Evolutionary conservation across 495 filamentous ascomycete genomes (phyloP).

Genomic region (Trichoderma parareesei): DNA sequence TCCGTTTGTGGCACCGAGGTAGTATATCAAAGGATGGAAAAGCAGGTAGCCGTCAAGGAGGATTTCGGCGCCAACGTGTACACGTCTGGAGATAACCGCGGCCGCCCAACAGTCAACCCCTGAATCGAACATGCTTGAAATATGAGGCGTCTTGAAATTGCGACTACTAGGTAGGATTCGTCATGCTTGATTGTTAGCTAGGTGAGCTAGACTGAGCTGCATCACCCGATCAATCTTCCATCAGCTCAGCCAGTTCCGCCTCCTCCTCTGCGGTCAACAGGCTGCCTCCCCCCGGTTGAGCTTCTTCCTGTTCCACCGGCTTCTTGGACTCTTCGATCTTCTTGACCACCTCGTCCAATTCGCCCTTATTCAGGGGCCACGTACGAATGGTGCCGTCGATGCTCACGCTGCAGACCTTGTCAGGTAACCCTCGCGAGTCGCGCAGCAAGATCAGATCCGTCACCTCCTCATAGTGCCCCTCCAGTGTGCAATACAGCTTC

Average conservation of each 20-base stretch:
- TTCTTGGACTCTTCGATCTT: conserved; percentile 43
- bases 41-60: not conserved
- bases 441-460: conserved; percentile 64
- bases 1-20: not conserved
- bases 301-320: conserved; percentile 31
- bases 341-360: conserved; percentile 51
- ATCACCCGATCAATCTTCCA: conserved; percentile 61
- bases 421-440: conserved; percentile 23
- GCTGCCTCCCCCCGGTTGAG: conserved; percentile 29
- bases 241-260: conserved; percentile 75
- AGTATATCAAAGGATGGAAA: not conserved
- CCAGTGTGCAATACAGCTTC: conserved; percentile 64
- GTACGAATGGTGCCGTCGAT: conserved; percentile 83
- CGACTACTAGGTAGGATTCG: not conserved
- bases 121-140: not conserved
- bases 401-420: conserved; percentile 63
- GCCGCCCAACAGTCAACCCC: not conserved
- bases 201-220: not conserved
- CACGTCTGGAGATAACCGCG: not conserved
- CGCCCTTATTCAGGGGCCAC: conserved; percentile 63
- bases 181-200: not conserved
- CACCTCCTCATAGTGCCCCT: conserved; percentile 89
- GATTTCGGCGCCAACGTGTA: not conserved
- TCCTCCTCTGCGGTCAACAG: conserved; percentile 76
- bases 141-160: not conserved